phyloP scores from a whole-genome alignment of 2,329 filamentous ascomycete genomes.

The Fusarium armeniacum region DNA sequence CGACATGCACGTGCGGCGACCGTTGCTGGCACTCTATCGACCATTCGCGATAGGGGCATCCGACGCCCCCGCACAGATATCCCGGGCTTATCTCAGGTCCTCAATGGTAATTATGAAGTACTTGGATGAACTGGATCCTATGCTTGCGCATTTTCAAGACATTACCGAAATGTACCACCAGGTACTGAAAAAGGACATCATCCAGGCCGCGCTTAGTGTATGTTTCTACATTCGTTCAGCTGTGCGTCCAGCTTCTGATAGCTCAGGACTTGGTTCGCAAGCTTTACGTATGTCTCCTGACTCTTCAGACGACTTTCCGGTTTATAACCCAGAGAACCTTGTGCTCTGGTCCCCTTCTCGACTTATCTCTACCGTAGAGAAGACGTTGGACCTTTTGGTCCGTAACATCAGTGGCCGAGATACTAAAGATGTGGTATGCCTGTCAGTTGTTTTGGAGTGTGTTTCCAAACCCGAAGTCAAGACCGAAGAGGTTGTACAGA shows the following conservation, averaged over 20 bases:
- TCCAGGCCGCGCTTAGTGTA: conserved; percentile 68
- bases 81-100: conserved; percentile 66
- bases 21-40: conserved; percentile 67
- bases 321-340: conserved; percentile 54
- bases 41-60: conserved; percentile 67
- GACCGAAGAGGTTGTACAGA: conserved; percentile 58
- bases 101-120: conserved; percentile 70
- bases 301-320: conserved; percentile 54
- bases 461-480: conserved; percentile 60
- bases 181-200: conserved; percentile 66
- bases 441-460: conserved; percentile 63
- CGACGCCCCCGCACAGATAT: conserved; percentile 65
- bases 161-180: conserved; percentile 67
- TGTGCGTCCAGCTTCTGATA: conserved; percentile 51
- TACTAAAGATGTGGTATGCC: conserved; percentile 64
- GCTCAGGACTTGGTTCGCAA: conserved; percentile 50
- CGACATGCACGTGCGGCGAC: conserved; percentile 68
- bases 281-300: conserved; percentile 55
- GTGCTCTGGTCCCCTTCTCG: conserved; percentile 60
- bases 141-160: conserved; percentile 61
- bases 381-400: conserved; percentile 62
- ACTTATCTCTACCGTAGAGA: conserved; percentile 62
- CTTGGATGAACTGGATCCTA: conserved; percentile 67
- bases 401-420: conserved; percentile 64
- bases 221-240: conserved; percentile 67